Conservation (phyloP, 192 early-diverging fungal species). For the Funneliformis mosseae region DNA sequence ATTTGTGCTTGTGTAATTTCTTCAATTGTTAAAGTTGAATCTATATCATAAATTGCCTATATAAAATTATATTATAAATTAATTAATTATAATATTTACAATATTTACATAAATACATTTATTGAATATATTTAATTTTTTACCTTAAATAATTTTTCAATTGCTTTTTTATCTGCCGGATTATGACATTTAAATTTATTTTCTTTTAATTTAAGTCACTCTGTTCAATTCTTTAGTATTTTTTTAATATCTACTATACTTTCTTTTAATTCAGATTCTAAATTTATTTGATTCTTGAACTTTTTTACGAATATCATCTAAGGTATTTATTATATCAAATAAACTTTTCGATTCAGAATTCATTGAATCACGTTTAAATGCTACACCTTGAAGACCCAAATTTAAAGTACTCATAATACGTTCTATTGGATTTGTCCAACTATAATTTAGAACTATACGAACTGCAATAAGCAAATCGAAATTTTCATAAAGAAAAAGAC, state of each 20-base stretch:
- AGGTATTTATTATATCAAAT: neutral
- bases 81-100: neutral
- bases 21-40: neutral
- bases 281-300: neutral
- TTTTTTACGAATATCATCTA: neutral
- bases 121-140: neutral
- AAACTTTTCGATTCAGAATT: neutral
- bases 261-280: conserved; percentile 12
- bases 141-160: neutral
- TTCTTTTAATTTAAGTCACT: neutral
- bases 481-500: neutral
- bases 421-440: neutral
- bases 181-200: neutral
- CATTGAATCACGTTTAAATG: neutral
- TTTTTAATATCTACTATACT: neutral
- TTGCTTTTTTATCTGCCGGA: neutral
- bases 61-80: neutral
- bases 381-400: conserved; percentile 3
- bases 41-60: neutral
- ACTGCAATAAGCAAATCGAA: conserved; percentile 1
- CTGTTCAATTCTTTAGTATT: neutral
- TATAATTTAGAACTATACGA: neutral
- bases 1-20: conserved; percentile 1
- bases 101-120: too few relatives aligned
- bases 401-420: neutral